Evolutionary conservation across 306 rosid species (phyloP).

Genomic region (Glycyrrhiza uralensis): DNA sequence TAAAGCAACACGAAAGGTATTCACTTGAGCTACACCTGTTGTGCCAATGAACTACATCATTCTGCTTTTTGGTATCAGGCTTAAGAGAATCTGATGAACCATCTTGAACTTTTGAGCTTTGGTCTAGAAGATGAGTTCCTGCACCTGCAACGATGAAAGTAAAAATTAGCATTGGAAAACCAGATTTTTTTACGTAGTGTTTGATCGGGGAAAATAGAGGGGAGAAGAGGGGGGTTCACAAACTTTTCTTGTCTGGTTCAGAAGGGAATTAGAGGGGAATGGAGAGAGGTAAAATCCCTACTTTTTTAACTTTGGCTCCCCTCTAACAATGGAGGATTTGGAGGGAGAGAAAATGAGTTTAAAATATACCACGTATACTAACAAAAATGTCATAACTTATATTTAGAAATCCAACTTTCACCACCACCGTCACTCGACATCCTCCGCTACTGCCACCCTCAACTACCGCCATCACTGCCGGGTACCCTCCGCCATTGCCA

Average conservation of each 20-base stretch:
- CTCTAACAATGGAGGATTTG: not conserved
- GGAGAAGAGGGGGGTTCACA: not conserved
- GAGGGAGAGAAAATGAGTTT: not conserved
- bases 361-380: not conserved
- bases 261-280: not conserved
- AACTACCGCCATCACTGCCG: not conserved
- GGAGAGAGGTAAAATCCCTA: not conserved
- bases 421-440: not conserved
- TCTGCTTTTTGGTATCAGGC: conserved; percentile 69
- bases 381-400: not conserved
- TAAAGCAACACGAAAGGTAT: not conserved
- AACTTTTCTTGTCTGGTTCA: not conserved
- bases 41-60: conserved; percentile 91
- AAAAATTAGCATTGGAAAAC: not conserved
- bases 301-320: not conserved
- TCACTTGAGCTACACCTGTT: conserved; percentile 48
- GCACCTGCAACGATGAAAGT: not conserved
- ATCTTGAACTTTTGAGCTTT: conserved; percentile 62
- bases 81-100: conserved; percentile 61
- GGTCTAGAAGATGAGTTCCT: conserved; percentile 66
- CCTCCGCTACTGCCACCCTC: not conserved
- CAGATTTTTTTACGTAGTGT: not conserved
- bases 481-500: not conserved
- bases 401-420: not conserved
- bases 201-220: not conserved